Percentiles rank a stretch among this genome's conserved stretches.
phyloP scores from a whole-genome alignment of 306 rosid genomes.

The Prinsepia uniflora region DNA sequence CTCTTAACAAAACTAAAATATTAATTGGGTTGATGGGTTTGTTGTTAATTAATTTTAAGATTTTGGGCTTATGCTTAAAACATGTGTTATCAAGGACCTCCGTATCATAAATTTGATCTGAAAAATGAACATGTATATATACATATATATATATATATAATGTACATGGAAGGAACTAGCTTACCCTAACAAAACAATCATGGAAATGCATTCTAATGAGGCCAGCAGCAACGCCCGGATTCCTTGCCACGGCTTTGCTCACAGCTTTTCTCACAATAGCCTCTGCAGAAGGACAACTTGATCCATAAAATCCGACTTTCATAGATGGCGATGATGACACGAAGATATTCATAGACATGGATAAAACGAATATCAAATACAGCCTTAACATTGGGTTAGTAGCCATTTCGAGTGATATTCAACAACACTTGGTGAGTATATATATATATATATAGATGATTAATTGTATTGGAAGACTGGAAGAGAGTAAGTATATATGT shows the following conservation, averaged over 20 bases:
- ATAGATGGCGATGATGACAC: slow-evolving; percentile 20
- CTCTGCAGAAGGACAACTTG: slow-evolving; percentile 34
- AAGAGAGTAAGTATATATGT: no score
- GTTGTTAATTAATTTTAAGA: no score
- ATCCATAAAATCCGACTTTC: slow-evolving; percentile 22
- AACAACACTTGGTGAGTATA: no score
- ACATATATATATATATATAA: no score
- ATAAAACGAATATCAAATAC: slow-evolving; percentile 13
- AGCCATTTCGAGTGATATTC: not conserved
- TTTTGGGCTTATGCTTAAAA: no score
- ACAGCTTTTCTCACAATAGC: slow-evolving; percentile 28
- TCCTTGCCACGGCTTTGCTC: slow-evolving; percentile 26
- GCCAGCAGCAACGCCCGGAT: slow-evolving; percentile 37
- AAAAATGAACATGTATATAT: no score
- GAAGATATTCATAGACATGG: not conserved
- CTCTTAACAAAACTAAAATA: no score
- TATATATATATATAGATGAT: no score
- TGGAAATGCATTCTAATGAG: slow-evolving; percentile 44
- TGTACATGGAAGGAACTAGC: not conserved
- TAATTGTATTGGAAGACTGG: no score
- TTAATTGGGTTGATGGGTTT: no score
- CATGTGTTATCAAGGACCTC: no score
- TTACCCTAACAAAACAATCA: slow-evolving; percentile 46
- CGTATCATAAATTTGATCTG: no score
- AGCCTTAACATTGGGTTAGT: not conserved